Percentiles rank a stretch among this genome's conserved stretches.
Evolutionary conservation across 805 yeast species (phyloP).

Genomic region (Ogataea methanolica): DNA sequence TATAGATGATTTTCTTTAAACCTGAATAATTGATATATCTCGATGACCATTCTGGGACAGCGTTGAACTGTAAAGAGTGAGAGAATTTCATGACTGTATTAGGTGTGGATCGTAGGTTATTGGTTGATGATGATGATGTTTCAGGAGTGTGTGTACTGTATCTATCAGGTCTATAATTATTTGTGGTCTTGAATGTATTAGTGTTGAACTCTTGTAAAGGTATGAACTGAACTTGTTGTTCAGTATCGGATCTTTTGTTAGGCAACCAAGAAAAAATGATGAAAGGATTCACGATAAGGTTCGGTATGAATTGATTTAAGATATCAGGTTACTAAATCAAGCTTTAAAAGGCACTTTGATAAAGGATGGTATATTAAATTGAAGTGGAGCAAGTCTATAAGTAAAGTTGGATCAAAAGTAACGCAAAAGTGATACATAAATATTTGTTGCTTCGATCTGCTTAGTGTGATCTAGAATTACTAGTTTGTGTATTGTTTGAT

Average conservation of each 20-base stretch:
- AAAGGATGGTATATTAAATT: no score
- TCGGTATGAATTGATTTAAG: not conserved
- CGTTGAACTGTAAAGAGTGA: slow-evolving; percentile 45
- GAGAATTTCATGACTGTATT: slow-evolving; percentile 74
- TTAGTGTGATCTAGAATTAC: no score
- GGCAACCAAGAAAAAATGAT: slow-evolving; percentile 1
- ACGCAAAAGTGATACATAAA: no score
- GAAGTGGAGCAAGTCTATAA: no score
- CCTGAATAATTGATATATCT: slow-evolving; percentile 41
- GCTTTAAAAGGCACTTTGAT: no score
- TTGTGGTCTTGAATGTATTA: not conserved
- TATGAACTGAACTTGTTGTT: slow-evolving; percentile 7
- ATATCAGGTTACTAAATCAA: no score
- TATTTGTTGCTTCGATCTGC: no score
- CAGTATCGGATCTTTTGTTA: not conserved
- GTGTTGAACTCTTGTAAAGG: slow-evolving; percentile 17
- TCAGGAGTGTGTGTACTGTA: not conserved
- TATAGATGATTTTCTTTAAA: slow-evolving; percentile 70
- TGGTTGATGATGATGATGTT: not conserved
- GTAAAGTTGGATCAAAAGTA: no score
- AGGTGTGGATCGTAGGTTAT: not conserved
- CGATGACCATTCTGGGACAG: slow-evolving; percentile 53
- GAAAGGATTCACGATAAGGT: not conserved
- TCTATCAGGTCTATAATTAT: not conserved
- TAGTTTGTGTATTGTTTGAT: no score